These are phyloP conservation scores for Coffea canephora DNA, from an alignment of 257 asterid species.

Conservation along the genomic window DNA sequence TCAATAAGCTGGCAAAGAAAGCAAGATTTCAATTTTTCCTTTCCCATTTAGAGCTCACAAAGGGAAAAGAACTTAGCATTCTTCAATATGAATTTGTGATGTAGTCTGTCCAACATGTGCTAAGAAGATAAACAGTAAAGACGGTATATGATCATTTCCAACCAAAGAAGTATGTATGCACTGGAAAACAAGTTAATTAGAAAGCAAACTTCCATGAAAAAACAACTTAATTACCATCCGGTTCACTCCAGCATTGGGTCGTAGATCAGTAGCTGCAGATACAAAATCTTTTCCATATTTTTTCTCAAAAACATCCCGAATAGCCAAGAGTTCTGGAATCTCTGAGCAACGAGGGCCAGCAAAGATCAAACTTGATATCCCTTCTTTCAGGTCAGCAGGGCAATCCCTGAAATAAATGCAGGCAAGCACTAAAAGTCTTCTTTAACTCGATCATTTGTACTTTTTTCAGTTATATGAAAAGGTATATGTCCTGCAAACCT, in stretches of 20 bases:
- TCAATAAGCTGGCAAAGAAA: slow-evolving; percentile 73
- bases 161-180: background rate
- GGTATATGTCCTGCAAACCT: slow-evolving; percentile 36
- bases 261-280: slow-evolving; percentile 84
- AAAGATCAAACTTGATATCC: slow-evolving; percentile 80
- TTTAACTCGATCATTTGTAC: slow-evolving; percentile 8
- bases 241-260: slow-evolving; percentile 93
- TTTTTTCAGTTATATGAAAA: background rate
- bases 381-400: slow-evolving; percentile 97
- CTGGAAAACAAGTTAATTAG: too few relatives aligned
- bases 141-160: background rate
- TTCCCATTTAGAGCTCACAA: background rate
- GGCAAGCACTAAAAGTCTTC: slow-evolving; percentile 12
- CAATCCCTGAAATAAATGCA: slow-evolving; percentile 61
- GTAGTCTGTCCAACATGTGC: background rate
- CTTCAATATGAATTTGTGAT: background rate
- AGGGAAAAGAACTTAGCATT: background rate
- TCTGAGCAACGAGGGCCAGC: slow-evolving; percentile 98
- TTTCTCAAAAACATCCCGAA: slow-evolving; percentile 71
- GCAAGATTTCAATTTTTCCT: background rate
- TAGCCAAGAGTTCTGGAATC: slow-evolving; percentile 73
- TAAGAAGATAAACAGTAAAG: background rate
- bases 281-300: slow-evolving; percentile 94
- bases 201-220: background rate
- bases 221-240: slow-evolving; percentile 54